Base-by-base conservation (phyloP, 306 rosid species). In the Geum urbanum region DNA sequence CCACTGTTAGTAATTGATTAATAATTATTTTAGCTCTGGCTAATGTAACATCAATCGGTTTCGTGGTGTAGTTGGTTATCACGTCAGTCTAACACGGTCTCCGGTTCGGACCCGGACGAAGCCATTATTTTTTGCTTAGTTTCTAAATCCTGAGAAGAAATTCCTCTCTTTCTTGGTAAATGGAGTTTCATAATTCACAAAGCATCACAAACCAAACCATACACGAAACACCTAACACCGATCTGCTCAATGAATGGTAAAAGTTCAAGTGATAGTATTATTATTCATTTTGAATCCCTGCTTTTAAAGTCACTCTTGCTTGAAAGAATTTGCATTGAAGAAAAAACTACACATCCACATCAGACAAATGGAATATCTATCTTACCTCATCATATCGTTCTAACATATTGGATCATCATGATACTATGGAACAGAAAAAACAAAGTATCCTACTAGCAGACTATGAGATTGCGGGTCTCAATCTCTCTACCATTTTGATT, bases 31-130 rank as follows among this genome's bases (percentile, higher is more conserved):
- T 27, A 27, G 32, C 32, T 27, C 32, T 27, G 2, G 32, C 32
- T 2, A 1, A 27, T 2, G 2, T 2, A 27, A 27, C 32, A 27
- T 2, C 32, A 27, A 27, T 27, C 5, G 61, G 61, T 60, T 48
- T 80, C 73, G 83, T 84, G 88, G 88, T 80, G 81, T 78, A 75
- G 81, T 85, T 87, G 91, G 96, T 90, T 87, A 87, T 90, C 88
- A 87, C 85, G 87, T 87, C 87, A 91, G 89, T 91, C 90, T 89
- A 91, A 88, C 91, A 88, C 92, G 80, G 82, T 75, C 74, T 66
- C 71, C 56, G 63, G 74, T 71, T 71, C 74, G 71, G 75, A 7
- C 13, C 69, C 45, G 62, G 24, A 24, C 48, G 58, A 51, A 43
- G 58, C 12, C 67, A n/a, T n/a, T n/a, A n/a, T n/a, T n/a, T n/a